These are phyloP conservation scores for Talaromyces piceae DNA, from an alignment of 2,329 filamentous ascomycete genomes.

Conservation along the genomic window DNA sequence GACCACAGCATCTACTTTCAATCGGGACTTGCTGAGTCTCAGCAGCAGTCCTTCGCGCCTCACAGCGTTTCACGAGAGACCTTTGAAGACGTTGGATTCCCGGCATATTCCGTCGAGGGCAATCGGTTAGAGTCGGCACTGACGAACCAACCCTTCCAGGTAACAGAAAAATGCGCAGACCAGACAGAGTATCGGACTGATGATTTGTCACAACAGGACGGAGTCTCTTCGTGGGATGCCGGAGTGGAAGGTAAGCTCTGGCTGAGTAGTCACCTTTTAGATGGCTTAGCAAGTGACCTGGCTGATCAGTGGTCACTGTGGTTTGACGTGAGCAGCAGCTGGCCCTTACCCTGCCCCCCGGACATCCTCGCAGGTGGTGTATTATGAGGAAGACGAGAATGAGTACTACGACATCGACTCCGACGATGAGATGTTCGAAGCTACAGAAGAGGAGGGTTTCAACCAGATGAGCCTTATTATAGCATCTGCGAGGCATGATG, in stretches of 20 bases:
- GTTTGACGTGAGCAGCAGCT: slow-evolving; percentile 2
- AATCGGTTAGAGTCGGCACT: background rate
- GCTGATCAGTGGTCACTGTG: slow-evolving; percentile 10
- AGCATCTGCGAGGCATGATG: slow-evolving; percentile 36
- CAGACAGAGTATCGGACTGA: background rate
- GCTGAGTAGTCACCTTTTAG: background rate
- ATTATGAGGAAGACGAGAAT: slow-evolving; percentile 43
- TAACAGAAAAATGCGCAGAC: background rate
- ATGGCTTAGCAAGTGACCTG: slow-evolving; percentile 8
- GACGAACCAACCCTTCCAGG: background rate
- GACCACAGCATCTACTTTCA: slow-evolving; percentile 5
- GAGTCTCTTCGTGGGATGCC: slow-evolving; percentile 7
- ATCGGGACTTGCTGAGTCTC: background rate
- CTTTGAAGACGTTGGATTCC: background rate
- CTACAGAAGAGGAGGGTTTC: slow-evolving; percentile 26
- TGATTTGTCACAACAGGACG: background rate
- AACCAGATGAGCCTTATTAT: slow-evolving; percentile 38
- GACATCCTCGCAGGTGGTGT: slow-evolving; percentile 2
- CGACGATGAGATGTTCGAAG: slow-evolving; percentile 49
- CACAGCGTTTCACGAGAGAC: background rate
- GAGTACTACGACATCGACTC: slow-evolving; percentile 58
- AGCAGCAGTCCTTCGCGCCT: background rate
- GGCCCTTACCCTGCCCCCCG: slow-evolving; percentile 1
- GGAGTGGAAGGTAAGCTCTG: slow-evolving; percentile 11
- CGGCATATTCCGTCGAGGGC: background rate